A percentile compares a stretch with the other conserved stretches of the same genome.
phyloP scores from a whole-genome alignment of 768 basidiomycete species.

The Leccinum sublutescens region DNA sequence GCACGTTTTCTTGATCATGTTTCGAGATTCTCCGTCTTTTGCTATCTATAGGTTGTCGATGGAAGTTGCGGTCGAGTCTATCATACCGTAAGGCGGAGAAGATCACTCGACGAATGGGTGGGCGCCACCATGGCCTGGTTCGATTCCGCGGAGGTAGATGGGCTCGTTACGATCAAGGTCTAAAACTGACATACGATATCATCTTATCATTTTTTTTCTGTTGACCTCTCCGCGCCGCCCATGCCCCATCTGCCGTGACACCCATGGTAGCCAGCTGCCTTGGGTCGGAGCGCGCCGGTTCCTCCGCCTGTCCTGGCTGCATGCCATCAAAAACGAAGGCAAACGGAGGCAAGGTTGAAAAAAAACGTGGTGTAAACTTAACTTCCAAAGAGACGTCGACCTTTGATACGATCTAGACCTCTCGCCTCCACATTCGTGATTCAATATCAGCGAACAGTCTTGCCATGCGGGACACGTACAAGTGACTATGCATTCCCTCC shows the following conservation, averaged over 20 bases:
- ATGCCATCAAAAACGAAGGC: neutral
- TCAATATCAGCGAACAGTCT: constrained; percentile 17
- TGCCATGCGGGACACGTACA: constrained; percentile 1
- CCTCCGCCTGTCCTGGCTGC: neutral
- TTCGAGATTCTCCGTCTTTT: neutral
- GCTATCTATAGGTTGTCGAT: neutral
- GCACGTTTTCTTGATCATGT: constrained; percentile 5
- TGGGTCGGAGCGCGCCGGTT: constrained; percentile 6
- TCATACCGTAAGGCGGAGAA: constrained; percentile 8
- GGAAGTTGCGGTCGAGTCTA: constrained; percentile 1
- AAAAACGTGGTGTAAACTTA: neutral
- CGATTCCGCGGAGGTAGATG: constrained; percentile 24
- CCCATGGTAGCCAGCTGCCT: neutral
- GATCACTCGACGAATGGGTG: neutral
- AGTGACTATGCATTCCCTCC: constrained; percentile 6
- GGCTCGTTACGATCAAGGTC: constrained; percentile 11
- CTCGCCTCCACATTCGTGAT: constrained; percentile 5
- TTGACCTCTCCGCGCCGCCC: constrained; percentile 4
- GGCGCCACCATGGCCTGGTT: constrained; percentile 1
- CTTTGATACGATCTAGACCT: neutral
- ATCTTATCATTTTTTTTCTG: too few species aligned
- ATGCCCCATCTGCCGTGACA: constrained; percentile 14
- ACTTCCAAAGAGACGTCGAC: neutral
- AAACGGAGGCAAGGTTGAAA: neutral
- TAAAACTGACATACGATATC: constrained; percentile 2